Base-by-base conservation (phyloP, 305 asterid genomes). In the Fraxinus baroniana region DNA sequence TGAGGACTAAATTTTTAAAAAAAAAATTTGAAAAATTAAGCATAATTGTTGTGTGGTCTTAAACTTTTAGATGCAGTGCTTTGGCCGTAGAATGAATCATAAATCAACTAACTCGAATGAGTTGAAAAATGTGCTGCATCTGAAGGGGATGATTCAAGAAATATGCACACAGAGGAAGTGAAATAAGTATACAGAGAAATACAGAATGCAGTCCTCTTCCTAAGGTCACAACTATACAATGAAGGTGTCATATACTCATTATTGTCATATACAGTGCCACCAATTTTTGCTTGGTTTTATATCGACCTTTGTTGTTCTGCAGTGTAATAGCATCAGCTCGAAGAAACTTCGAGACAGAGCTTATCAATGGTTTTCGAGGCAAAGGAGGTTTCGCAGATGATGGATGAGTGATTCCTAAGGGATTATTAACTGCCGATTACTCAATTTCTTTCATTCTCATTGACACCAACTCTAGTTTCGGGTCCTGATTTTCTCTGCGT, bases 311-410 rank as follows among this genome's bases (percentile, higher is more conserved):
- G 9, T 89, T 17, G 44, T 82, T 87, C 60, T 78, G 86, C 20
- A 26, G n/a, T 13, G 60, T 1, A 18, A 87, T 24, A 24, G 91
- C 97, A 68, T 91, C 97, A 1, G 88, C 88, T 75, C 91, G 80
- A 5, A 88, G 81, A 55, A 94, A 88, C 85, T 77, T 92, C 0
- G 91, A 89, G 15, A 93, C 93, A 0, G 95, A 88, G 87, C 92
- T 86, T 5, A 93, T 89, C 87, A 94, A 91, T 0, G 97, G 92
- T 82, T 89, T 91, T 74, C 89, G 82, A n/a, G 95, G 95, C 86
- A 91, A 35, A 3, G 93, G 94, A 15, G 95, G 93, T 74, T 91
- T 93, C 2, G 80, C 92, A 9, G 91, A 84, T 26, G 84, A 80
- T 4, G 30, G 30, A 28, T 86, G 86, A 73, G 83, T 44, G 70